Base-by-base conservation (phyloP, 2,329 filamentous ascomycete species). In the Neonectria ditissima region DNA sequence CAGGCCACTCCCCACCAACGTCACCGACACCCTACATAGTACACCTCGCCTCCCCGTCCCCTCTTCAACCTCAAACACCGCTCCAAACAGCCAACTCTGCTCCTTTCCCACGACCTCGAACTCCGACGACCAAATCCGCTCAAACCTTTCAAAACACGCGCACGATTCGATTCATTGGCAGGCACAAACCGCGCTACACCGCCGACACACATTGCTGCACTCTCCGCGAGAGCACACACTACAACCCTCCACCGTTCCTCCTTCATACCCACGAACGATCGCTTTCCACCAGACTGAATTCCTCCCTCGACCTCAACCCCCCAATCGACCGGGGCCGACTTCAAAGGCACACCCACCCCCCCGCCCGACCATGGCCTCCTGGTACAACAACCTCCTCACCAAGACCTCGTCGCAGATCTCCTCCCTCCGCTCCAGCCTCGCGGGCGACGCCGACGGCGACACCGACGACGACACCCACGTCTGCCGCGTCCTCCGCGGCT, bases 391-490 rank as follows among this genome's bases (percentile, higher is more conserved):
- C 76, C 85, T 90, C 75, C 81, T 90, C 75, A 88, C 86, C 69
- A 89, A 86, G 66, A 89, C 89, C 43, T 87, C 88, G 59, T 89
- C 88, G 50, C 86, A 88, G 73, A 87, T 91, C 76, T 87, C 86
- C 69, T 86, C 87, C 71, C 85, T 90, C 57, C 87, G 87, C 73
- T 90, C 90, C 65, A 89, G 93, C 67, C 87, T 92, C 58, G 81
- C 85, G 69, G 82, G 84, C 76, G 89, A 91, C 69, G 82, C 84
- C 71, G 89, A 91, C 78, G 90, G 90, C 79, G 89, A 92, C 75
- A 91, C 89, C 66, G 87, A 97, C 80, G 94, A 98, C 81, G 93
- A 97, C 81, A 97, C 94, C 3, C 94, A 98, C 82, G 92, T 98
- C 74, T 97, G 93, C 80, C 92, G 96, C 73, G 94, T 97, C 37